A percentile compares a stretch with the other conserved stretches of the same genome.
phyloP scores from a whole-genome alignment of 306 rosid species.

The Acacia crassicarpa region DNA sequence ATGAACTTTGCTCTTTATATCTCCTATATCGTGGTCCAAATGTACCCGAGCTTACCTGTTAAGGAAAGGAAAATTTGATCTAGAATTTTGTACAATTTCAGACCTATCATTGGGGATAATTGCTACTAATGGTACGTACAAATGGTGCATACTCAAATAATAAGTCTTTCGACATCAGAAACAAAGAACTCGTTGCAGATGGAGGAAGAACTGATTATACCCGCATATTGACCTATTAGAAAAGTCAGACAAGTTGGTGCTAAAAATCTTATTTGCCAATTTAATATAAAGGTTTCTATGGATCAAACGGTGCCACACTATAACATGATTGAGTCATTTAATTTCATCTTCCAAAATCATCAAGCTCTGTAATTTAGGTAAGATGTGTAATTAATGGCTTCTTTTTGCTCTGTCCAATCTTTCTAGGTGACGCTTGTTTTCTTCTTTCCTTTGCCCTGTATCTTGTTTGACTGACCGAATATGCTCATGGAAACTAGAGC shows the following conservation, averaged over 20 bases:
- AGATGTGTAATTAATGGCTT: not conserved
- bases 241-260: conserved; percentile 15
- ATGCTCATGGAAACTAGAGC: conserved; percentile 10
- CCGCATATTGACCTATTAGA: conserved; percentile 30
- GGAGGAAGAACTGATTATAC: conserved; percentile 10
- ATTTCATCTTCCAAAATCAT: conserved; percentile 23
- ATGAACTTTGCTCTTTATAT: conserved; percentile 25
- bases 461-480: not conserved
- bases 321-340: conserved; percentile 14
- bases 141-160: conserved; percentile 38
- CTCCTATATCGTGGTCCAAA: conserved; percentile 41
- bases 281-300: conserved; percentile 16
- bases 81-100: conserved; percentile 37
- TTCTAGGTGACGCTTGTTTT: conserved; percentile 3
- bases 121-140: conserved; percentile 51
- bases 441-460: not conserved
- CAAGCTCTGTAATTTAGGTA: conserved; percentile 18
- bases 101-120: conserved; percentile 39
- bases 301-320: conserved; percentile 2
- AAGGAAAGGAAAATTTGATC: conserved; percentile 49
- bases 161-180: conserved; percentile 1
- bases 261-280: conserved; percentile 34
- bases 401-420: conserved; percentile 7
- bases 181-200: not conserved
- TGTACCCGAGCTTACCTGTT: conserved; percentile 41